Evolutionary conservation across 495 filamentous ascomycete species (phyloP), one percentile per base, ranked within the genome.

Genomic region (Cladorrhinum samala): DNA sequence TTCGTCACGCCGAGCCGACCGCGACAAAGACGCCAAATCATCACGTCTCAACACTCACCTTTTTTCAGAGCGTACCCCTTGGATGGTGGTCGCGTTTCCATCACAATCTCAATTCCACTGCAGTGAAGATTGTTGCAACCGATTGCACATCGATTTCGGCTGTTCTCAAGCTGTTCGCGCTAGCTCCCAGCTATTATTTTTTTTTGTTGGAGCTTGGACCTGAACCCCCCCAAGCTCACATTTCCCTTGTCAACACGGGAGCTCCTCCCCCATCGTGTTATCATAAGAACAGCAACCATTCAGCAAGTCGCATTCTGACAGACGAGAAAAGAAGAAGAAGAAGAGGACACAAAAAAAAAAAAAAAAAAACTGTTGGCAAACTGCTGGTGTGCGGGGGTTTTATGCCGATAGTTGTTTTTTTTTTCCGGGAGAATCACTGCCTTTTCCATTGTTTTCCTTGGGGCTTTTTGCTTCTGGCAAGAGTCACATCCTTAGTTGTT

Each of bases 141-240:
- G 5, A n/a, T n/a, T 33, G 27, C 27, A 33, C 27, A 33, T 33
- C 27, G 27, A 33, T 33, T 33, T 33, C 27, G 6, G 27, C 11
- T 11, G 6, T 44, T 27, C 27, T 30, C 20, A 16, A 40, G 17
- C 21, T 21, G 33, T 24, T 48, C 45, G 45, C 44, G 45, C 21
- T 24, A 48, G 8, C 43, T 25, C 14, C 20, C 45, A 14, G n/a
- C n/a, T n/a, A n/a, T 2, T 20, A 9, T 18, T 36, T 46, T 23
- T 24, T 33, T 17, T 14, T 41, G 20, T 21, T 50, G 56, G 42
- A 62, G 53, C 59, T 62, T 59, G 49, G 59, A 41, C 53, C 49
- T 45, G 40, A 27, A 20, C 47, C 25, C 21, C 49, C 25, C 33
- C 20, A 11, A 33, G 27, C 27, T 33, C 27, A 33, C 27, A 11